These are phyloP conservation scores for Colletotrichum destructivum DNA, from an alignment of 2,329 filamentous ascomycete species.

Conservation along the genomic window DNA sequence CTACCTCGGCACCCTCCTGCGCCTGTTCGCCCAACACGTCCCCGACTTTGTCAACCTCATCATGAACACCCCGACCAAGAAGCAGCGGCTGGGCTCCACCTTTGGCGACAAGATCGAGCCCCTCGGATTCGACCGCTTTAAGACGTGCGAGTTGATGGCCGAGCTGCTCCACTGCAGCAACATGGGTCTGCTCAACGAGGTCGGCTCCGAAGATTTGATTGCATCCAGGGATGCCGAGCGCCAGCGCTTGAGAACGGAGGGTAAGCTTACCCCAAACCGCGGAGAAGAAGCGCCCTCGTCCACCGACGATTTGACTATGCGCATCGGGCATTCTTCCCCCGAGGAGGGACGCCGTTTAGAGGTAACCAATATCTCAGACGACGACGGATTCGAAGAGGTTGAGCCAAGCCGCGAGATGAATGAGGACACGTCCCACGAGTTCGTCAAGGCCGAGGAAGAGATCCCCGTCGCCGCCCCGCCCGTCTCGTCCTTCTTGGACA, in stretches of 20 bases:
- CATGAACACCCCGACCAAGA: constrained; percentile 81
- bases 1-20: constrained; percentile 90
- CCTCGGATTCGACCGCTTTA: constrained; percentile 96
- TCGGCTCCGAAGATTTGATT: constrained; percentile 90
- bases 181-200: constrained; percentile 95
- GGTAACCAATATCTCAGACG: constrained; percentile 85
- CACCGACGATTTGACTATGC: constrained; percentile 76
- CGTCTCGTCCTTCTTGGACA: constrained; percentile 54
- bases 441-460: constrained; percentile 73
- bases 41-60: constrained; percentile 95
- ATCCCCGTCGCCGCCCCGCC: constrained; percentile 49
- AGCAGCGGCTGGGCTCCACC: constrained; percentile 84
- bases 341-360: constrained; percentile 81
- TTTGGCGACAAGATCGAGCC: constrained; percentile 95
- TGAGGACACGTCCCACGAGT: constrained; percentile 80
- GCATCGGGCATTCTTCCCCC: constrained; percentile 62
- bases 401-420: constrained; percentile 77
- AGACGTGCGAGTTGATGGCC: constrained; percentile 98
- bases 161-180: constrained; percentile 98
- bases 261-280: constrained; percentile 69
- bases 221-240: constrained; percentile 84
- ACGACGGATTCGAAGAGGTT: constrained; percentile 96
- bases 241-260: constrained; percentile 83
- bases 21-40: constrained; percentile 90
- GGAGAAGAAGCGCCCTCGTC: constrained; percentile 61